Percentiles rank a stretch among this genome's conserved stretches.
Conservation (phyloP, 345 rosid genomes). For the Boechera retrofracta region DNA sequence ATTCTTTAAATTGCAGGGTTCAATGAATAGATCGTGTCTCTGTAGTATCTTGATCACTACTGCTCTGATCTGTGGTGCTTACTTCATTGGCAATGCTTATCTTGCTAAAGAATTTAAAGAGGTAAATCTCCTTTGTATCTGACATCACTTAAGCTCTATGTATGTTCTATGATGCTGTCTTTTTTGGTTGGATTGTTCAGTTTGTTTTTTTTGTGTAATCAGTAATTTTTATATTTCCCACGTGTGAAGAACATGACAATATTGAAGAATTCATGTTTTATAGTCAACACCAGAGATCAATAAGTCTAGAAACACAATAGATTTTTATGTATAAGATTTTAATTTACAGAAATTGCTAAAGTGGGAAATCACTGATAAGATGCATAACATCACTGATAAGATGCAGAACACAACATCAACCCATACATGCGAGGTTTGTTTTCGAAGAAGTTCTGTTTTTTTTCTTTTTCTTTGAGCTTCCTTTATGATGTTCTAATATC, state of each 20-base stretch:
- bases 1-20: conserved; percentile 40
- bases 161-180: neutral
- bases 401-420: conserved; percentile 42
- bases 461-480: neutral
- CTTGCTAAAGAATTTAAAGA: conserved; percentile 57
- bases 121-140: conserved; percentile 49
- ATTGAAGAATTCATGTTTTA: neutral
- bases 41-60: conserved; percentile 54
- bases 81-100: conserved; percentile 59
- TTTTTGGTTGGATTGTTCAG: neutral
- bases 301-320: neutral
- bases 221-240: neutral
- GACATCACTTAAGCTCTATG: neutral
- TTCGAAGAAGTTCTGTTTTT: neutral
- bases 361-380: conserved; percentile 52
- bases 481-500: neutral
- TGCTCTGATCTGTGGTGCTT: conserved; percentile 62
- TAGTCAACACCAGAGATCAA: neutral
- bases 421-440: conserved; percentile 67
- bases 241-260: neutral
- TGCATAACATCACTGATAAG: conserved; percentile 38
- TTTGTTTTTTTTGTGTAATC: neutral
- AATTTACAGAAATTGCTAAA: conserved; percentile 58
- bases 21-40: conserved; percentile 63
- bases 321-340: neutral